Evolutionary conservation across 371 early-diverging fungal species (phyloP).

Genomic region (Mortierella sp.): DNA sequence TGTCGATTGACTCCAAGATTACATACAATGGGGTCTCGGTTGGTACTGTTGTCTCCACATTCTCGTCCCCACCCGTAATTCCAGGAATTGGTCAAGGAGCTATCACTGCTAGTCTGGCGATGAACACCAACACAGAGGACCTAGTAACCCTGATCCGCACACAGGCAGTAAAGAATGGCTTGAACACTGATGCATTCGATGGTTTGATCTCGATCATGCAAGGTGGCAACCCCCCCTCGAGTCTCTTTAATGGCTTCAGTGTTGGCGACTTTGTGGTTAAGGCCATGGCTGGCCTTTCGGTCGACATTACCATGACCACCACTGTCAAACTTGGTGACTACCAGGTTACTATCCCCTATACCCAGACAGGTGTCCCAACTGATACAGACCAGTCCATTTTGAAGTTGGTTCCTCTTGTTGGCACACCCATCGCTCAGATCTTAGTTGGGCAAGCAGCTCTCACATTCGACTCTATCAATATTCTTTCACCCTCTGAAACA

Average conservation of each 20-base stretch:
- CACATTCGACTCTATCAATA: constrained; percentile 57
- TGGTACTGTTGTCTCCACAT: constrained; percentile 63
- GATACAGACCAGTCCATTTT: constrained; percentile 60
- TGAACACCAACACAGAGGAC: constrained; percentile 52
- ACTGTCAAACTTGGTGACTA: constrained; percentile 66
- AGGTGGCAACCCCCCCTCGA: constrained; percentile 54
- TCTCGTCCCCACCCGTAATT: constrained; percentile 48
- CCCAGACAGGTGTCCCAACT: constrained; percentile 62
- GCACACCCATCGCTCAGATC: constrained; percentile 65
- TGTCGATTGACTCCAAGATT: constrained; percentile 60
- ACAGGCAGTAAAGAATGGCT: constrained; percentile 59
- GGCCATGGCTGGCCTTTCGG: constrained; percentile 63
- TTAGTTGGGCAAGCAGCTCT: constrained; percentile 62
- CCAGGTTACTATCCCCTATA: constrained; percentile 58
- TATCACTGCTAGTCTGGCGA: constrained; percentile 38
- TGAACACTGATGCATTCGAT: constrained; percentile 63
- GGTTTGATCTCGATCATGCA: constrained; percentile 62
- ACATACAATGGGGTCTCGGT: constrained; percentile 63
- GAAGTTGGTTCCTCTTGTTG: constrained; percentile 64
- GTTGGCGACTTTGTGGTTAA: constrained; percentile 61
- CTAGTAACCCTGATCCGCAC: constrained; percentile 58
- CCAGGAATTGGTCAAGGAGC: constrained; percentile 43
- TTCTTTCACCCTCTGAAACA: constrained; percentile 59
- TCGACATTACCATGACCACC: constrained; percentile 64
- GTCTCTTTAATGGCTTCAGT: constrained; percentile 61